phyloP scores from a whole-genome alignment of 306 rosid species.

The Cucurbita ficifolia region DNA sequence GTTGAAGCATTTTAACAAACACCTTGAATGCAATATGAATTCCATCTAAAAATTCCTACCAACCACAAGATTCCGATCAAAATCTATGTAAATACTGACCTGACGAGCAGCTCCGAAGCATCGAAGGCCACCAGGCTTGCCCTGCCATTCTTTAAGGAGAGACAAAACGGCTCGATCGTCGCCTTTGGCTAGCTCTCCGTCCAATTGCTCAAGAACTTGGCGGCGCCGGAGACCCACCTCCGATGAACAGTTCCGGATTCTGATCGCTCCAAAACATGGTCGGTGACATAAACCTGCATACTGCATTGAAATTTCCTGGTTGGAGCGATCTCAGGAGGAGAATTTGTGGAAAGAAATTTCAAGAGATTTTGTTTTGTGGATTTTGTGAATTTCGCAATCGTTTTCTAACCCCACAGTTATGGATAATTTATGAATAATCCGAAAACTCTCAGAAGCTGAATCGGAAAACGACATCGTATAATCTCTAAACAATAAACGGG shows the following conservation, averaged over 20 bases:
- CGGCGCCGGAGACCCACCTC: conserved; percentile 30
- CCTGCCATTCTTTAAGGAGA: conserved; percentile 54
- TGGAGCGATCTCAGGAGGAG: not conserved
- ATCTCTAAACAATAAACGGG: not conserved
- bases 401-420: conserved; percentile 4
- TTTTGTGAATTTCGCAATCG: not conserved
- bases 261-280: conserved; percentile 4
- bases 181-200: conserved; percentile 42
- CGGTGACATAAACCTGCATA: conserved; percentile 20
- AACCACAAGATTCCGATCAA: not conserved
- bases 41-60: not conserved
- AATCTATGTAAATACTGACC: conserved; percentile 19
- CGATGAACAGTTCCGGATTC: conserved; percentile 27
- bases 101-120: conserved; percentile 83
- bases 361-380: not conserved
- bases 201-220: conserved; percentile 47
- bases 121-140: conserved; percentile 52
- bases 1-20: not conserved
- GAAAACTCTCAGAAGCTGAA: not conserved
- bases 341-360: not conserved
- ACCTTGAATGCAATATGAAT: not conserved
- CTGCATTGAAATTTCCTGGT: conserved; percentile 26
- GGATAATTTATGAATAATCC: not conserved
- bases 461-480: not conserved
- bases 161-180: conserved; percentile 62